phyloP scores from a whole-genome alignment of 192 early-diverging fungal genomes.

The Mortierella claussenii region DNA sequence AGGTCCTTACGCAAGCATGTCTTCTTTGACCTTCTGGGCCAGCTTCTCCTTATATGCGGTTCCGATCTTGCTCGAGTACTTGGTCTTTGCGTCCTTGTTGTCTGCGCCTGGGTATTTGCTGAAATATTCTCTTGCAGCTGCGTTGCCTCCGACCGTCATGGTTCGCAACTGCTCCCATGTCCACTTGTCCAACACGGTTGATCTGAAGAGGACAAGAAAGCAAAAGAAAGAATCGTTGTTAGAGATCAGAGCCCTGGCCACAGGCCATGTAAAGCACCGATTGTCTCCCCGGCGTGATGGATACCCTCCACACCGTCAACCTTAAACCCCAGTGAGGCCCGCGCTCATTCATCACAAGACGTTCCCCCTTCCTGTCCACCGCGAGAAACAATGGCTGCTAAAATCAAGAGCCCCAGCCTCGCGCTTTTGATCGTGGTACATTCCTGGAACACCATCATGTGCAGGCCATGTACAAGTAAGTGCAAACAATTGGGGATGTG shows the following conservation, averaged over 20 bases:
- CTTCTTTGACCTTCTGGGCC: conserved; percentile 75
- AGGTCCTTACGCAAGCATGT: conserved; percentile 58
- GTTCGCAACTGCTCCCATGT: conserved; percentile 89
- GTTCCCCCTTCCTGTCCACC: too few relatives aligned
- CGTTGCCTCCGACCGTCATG: conserved; percentile 92
- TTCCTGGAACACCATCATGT: too few relatives aligned
- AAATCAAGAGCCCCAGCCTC: too few relatives aligned
- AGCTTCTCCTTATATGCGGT: conserved; percentile 86
- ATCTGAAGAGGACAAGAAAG: conserved; percentile 67
- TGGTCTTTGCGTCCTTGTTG: conserved; percentile 79
- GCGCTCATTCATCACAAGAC: too few relatives aligned
- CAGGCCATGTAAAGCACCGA: too few relatives aligned
- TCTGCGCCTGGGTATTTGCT: conserved; percentile 65
- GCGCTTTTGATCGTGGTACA: too few relatives aligned
- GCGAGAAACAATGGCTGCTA: too few relatives aligned
- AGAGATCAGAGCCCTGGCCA: neutral
- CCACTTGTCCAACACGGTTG: conserved; percentile 92
- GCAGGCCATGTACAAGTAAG: too few relatives aligned
- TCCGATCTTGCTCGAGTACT: conserved; percentile 80
- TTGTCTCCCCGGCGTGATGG: too few relatives aligned
- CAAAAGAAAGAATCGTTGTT: neutral
- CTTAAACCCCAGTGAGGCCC: too few relatives aligned
- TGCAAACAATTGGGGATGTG: too few relatives aligned
- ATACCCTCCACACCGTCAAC: too few relatives aligned
- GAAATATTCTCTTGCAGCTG: conserved; percentile 84